A percentile compares a stretch with the other conserved stretches of the same genome.
These are phyloP conservation scores for Coemansia sp. DNA, from an alignment of 192 early-diverging fungal genomes.

Conservation along the genomic window DNA sequence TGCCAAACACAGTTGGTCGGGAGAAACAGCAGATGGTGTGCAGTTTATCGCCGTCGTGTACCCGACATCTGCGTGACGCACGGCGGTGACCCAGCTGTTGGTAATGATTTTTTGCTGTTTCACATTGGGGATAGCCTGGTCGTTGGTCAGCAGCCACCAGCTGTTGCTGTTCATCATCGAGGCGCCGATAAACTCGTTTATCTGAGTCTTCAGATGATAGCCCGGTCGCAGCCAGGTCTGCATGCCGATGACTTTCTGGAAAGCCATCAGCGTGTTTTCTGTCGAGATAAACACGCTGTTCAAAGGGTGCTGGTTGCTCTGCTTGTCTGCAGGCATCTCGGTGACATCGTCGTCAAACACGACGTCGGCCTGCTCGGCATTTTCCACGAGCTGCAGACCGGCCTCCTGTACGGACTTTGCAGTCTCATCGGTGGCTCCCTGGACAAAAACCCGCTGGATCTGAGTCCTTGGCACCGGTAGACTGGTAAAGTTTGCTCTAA, in stretches of 20 bases:
- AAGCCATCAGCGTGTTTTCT: slow-evolving; percentile 25
- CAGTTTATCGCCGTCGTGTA: slow-evolving; percentile 39
- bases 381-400: slow-evolving; percentile 16
- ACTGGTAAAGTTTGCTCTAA: slow-evolving; percentile 7
- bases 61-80: slow-evolving; percentile 51
- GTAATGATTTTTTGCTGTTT: slow-evolving; percentile 32
- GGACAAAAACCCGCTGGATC: slow-evolving; percentile 26
- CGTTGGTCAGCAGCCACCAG: slow-evolving; percentile 45
- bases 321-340: slow-evolving; percentile 8
- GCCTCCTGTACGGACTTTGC: slow-evolving; percentile 14
- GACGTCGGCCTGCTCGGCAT: slow-evolving; percentile 28
- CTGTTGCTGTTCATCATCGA: slow-evolving; percentile 40
- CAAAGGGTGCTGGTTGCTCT: slow-evolving; percentile 35
- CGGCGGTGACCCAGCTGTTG: slow-evolving; percentile 34
- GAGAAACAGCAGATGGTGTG: slow-evolving; percentile 20
- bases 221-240: slow-evolving; percentile 40
- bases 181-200: slow-evolving; percentile 46
- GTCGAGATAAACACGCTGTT: slow-evolving; percentile 29
- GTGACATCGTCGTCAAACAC: slow-evolving; percentile 34
- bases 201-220: slow-evolving; percentile 42
- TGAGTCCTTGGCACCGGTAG: slow-evolving; percentile 9
- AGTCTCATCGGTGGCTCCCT: slow-evolving; percentile 8
- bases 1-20: slow-evolving; percentile 18
- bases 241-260: slow-evolving; percentile 37
- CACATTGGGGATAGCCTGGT: slow-evolving; percentile 17